Base-by-base conservation (phyloP, 2,329 filamentous ascomycete species). In the Cladobotryum mycophilum region DNA sequence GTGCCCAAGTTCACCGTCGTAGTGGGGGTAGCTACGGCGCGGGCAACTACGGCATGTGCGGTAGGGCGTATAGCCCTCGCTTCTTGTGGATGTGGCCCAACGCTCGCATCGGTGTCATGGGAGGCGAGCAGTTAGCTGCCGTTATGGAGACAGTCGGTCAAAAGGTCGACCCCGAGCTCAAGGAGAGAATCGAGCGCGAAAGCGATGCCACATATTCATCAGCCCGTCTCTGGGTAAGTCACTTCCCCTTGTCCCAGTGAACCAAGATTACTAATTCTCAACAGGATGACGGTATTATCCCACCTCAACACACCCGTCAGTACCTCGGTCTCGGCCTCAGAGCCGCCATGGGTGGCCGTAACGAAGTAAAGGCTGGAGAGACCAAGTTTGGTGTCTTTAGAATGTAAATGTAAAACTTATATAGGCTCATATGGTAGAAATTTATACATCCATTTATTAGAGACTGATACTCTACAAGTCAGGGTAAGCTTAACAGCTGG, bases 1-100 rank as follows among this genome's bases (percentile, higher is more conserved):
- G 92, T 97, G 40, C 92, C 93, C 58, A 97, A 99, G 69, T 92
- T 97, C 64, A 99, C 93, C 1, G 89, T 99, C 14, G 88, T 99
- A 1, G 85, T 96, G n/a, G 93, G 93, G 88, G 87, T 30, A 91
- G 86, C 66, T 93, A 93, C 57, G 92, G 92, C 52, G 92, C 92
- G 7, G 93, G 93, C 4, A 99, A 97, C 69, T 99, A 99, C 66
- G 93, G 92, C 61, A 99, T 99, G 93, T 97, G 89, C 65, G 93
- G 93, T 18, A 81, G 93, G 46, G 92, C 93, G 2, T 99, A 96
- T 69, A 82, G 81, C n/a, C 92, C 92, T 0, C 78, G 90, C 12
- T 89, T 97, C 68, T 70, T 97, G 54, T 96, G 89, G 84, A 95
- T 92, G 78, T 99, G 93, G 93, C 93, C 93, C 38, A 96, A 95